These are phyloP conservation scores for Fusarium hostae DNA, from an alignment of 2,329 filamentous ascomycete species.

Conservation along the genomic window DNA sequence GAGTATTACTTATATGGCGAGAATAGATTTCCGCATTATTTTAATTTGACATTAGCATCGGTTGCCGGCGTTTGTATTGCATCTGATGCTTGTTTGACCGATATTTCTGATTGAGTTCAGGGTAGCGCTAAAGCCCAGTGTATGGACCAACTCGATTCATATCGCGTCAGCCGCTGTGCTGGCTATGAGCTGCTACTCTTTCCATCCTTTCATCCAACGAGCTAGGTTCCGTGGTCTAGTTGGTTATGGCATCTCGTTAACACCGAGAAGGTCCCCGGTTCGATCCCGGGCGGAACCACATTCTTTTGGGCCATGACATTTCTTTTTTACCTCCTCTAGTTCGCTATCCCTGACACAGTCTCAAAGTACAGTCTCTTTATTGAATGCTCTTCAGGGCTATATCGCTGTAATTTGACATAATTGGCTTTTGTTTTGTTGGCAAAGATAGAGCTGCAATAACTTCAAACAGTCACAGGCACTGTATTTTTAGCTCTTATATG, in stretches of 20 bases:
- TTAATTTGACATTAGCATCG: not conserved
- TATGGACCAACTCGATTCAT: not conserved
- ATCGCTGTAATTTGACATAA: not conserved
- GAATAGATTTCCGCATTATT: constrained; percentile 14
- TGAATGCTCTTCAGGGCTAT: rapidly evolving
- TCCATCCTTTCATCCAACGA: rapidly evolving
- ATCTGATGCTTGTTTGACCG: no score
- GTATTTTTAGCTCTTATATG: not conserved
- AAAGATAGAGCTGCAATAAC: not conserved
- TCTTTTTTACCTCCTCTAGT: rapidly evolving
- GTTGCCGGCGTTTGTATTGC: not conserved
- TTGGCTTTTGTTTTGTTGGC: not conserved
- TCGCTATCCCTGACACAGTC: not conserved
- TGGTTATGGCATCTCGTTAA: constrained; percentile 49
- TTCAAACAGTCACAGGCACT: no score
- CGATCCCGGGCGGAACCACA: constrained; percentile 47
- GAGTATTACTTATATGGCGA: constrained; percentile 6
- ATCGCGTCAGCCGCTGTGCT: no score
- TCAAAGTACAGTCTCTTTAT: rapidly evolving
- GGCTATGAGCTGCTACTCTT: rapidly evolving
- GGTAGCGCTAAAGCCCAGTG: not conserved
- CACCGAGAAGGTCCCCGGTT: constrained; percentile 50
- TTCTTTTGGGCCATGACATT: constrained; percentile 11
- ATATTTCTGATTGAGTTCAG: not conserved
- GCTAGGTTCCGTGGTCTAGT: constrained; percentile 47